Evolutionary conservation across 2,329 filamentous ascomycete species (phyloP), one percentile per base, ranked within the genome.

Genomic region (Macroventuria anomochaeta): DNA sequence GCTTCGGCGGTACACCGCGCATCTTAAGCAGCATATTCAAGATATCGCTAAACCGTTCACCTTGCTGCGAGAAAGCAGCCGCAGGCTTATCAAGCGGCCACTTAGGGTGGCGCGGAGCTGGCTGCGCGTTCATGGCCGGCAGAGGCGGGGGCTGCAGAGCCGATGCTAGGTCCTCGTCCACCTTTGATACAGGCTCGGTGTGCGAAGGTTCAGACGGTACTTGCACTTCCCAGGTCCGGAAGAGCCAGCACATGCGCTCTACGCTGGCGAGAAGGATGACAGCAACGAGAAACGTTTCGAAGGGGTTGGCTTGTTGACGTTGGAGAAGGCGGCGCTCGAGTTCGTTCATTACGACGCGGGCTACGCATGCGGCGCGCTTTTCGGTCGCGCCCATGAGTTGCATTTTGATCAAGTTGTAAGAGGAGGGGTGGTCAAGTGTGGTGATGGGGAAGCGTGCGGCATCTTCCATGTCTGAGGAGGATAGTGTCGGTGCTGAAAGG

Each of bases 301-400:
- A 85, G 38, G 79, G 79, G 44, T 80, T 81, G 18, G 78, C 79
- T 65, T 84, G 81, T 62, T 83, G 80, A 11, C 83, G 81, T 60
- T 84, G 82, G 7, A 86, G 75, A 4, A 86, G 72, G n/a, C 83
- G 79, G 15, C 82, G 79, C 64, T 87, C 84, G 1, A 86, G 76
- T 53, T 85, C 83, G 56, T 83, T 84, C 77, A 86, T 81, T 28
- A 85, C 79, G 8, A 73, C 73, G 47, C 82, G 84, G 59, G 79
- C 79, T 5, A 85, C 72, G 46, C 76, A 75, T 12, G 78, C 75
- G 29, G 82, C 82, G 23, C 81, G 79, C 59, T 82, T 82, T 62
- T 86, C 84, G 15, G 80, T 77, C 1, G 79, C 81, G 4, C 81
- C 80, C 40, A 81, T 79, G 38, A 86, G 71, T 65, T 86, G 84